Base-by-base conservation (phyloP, 495 filamentous ascomycete species). In the Lasiosphaeris hirsuta region DNA sequence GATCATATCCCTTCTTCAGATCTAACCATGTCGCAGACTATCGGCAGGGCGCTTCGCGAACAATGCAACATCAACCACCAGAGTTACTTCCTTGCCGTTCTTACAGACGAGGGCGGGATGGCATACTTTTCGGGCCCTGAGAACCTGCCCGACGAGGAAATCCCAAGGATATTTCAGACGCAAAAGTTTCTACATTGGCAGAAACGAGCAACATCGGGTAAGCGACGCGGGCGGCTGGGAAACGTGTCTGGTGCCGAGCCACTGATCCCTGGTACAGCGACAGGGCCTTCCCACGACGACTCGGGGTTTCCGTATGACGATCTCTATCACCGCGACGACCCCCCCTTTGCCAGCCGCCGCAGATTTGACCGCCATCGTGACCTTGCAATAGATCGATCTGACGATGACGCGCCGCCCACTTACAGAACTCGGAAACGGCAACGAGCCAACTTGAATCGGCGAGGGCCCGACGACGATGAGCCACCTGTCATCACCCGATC, bases 81-180 rank as follows among this genome's bases (percentile, higher is more conserved):
- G n/a, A 64, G 63, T 55, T 78, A 70, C 46, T 71, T 78, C 36
- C 62, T 75, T 10, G 72, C 70, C 35, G 59, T 65, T 10, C 23
- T 68, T 14, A 65, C 64, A 10, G 72, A 69, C 3, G 57, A 73
- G 15, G 74, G 73, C 4, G 57, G 63, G 4, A 50, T 60, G 7
- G 60, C 48, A 8, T 65, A 66, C 23, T 76, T 75, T 48, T 61
- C 69, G 0, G 68, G 68, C 1, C 72, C 69, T 2, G 41, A 59
- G 4, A 47, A 57, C 58, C 23, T 71, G 0, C 43, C 63, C 3
- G 47, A 63, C 10, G 46, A 59, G 33, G 59, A 68, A n/a, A 63
- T 71, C 39, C 43, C 48, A 2, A 62, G 49, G 17, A 68, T 75
- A 11, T 75, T 78, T 56, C 51, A 72, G 17, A 61, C 66, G 41